Evolutionary conservation across 1,284 basidiomycete species (phyloP).

Genomic region (Exobasidium cylindrosporum): DNA sequence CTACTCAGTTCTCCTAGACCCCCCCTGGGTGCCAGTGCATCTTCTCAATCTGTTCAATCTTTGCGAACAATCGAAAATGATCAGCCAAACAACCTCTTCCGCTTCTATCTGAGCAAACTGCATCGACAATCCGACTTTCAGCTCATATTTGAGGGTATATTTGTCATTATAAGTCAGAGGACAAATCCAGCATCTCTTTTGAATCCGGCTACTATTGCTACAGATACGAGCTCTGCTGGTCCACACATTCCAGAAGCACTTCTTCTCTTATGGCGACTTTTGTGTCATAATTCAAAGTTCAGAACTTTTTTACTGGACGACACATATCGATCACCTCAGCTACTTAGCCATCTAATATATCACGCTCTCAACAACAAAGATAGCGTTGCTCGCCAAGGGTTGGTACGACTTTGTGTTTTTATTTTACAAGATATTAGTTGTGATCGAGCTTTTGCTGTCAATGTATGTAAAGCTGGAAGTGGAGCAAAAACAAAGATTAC

Average conservation of each 20-base stretch:
- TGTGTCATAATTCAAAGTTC: slow-evolving; percentile 43
- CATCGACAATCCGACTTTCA: slow-evolving; percentile 47
- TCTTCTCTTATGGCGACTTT: slow-evolving; percentile 39
- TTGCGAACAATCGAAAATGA: neutral
- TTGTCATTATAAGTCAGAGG: slow-evolving; percentile 20
- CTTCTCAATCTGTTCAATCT: slow-evolving; percentile 1
- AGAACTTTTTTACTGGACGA: slow-evolving; percentile 37
- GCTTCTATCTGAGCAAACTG: slow-evolving; percentile 48
- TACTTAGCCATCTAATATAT: slow-evolving; percentile 27
- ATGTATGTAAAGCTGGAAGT: slow-evolving; percentile 34
- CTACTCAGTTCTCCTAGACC: neutral
- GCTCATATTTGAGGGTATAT: slow-evolving; percentile 30
- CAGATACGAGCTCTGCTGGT: slow-evolving; percentile 5
- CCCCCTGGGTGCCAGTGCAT: neutral
- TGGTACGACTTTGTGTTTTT: slow-evolving; percentile 84
- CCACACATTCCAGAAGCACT: slow-evolving; percentile 41
- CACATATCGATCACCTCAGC: slow-evolving; percentile 23
- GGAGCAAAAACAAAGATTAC: slow-evolving; percentile 29
- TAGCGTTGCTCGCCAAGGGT: slow-evolving; percentile 74
- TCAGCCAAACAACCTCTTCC: slow-evolving; percentile 32
- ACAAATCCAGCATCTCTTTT: slow-evolving; percentile 23
- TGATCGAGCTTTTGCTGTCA: slow-evolving; percentile 69
- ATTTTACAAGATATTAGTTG: slow-evolving; percentile 86
- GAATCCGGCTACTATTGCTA: neutral
- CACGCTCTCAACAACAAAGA: slow-evolving; percentile 35